These are phyloP conservation scores for Amylocystis lapponica DNA, from an alignment of 768 basidiomycete species.

Conservation along the genomic window DNA sequence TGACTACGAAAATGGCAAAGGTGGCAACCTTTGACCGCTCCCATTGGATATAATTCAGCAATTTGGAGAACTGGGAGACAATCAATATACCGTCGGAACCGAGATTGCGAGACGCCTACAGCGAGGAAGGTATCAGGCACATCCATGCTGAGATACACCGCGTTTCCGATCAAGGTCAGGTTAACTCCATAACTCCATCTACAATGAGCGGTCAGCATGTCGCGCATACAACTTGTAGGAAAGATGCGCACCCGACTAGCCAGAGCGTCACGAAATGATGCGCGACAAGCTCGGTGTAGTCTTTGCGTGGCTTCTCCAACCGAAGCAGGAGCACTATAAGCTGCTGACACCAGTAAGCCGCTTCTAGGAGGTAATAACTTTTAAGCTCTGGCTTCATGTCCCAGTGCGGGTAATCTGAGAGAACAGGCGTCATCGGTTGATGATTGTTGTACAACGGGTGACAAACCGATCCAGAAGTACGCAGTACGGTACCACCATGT, in stretches of 20 bases:
- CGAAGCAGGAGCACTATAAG: constrained; percentile 76
- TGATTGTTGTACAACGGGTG: neutral
- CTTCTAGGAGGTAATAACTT: constrained; percentile 89
- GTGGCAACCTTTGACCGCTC: constrained; percentile 54
- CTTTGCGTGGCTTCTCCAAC: constrained; percentile 93
- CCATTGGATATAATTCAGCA: constrained; percentile 80
- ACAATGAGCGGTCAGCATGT: neutral
- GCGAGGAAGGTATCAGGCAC: constrained; percentile 86
- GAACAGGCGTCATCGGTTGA: neutral
- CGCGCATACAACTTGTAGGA: neutral
- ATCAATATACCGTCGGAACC: constrained; percentile 19
- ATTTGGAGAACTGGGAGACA: constrained; percentile 64
- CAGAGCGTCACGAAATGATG: constrained; percentile 95
- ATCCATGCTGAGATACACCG: constrained; percentile 96
- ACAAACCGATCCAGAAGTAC: constrained; percentile 75
- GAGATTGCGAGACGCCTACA: constrained; percentile 34
- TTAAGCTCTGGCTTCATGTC: constrained; percentile 83
- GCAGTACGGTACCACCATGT: constrained; percentile 84
- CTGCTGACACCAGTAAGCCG: constrained; percentile 93
- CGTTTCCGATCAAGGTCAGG: constrained; percentile 82
- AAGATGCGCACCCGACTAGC: constrained; percentile 74
- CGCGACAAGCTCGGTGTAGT: constrained; percentile 77
- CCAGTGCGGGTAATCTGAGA: constrained; percentile 81
- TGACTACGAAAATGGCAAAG: constrained; percentile 58
- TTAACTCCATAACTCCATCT: constrained; percentile 85